phyloP scores from a whole-genome alignment of 441 rosid species.

The Manihot esculenta region DNA sequence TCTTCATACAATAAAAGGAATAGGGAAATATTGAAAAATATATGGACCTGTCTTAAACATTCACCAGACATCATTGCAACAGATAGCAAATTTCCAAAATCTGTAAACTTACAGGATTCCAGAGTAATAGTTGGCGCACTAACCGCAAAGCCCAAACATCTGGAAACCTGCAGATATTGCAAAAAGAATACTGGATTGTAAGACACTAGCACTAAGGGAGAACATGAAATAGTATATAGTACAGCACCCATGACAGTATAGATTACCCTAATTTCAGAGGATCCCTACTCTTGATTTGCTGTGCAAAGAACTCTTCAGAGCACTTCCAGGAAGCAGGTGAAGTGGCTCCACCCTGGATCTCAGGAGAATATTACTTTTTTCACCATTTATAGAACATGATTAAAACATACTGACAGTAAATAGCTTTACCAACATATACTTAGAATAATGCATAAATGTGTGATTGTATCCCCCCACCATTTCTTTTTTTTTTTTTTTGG shows the following conservation, averaged over 20 bases:
- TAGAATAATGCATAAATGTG: neutral
- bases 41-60: neutral
- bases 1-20: neutral
- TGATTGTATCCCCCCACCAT: no score
- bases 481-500: no score
- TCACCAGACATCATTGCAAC: neutral
- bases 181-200: conserved; percentile 10
- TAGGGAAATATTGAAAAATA: conserved; percentile 2
- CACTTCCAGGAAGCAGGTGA: conserved; percentile 98
- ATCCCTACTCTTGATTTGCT: conserved; percentile 87
- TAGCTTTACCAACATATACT: neutral
- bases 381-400: neutral
- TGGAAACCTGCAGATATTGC: conserved; percentile 48
- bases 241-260: conserved; percentile 17
- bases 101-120: conserved; percentile 78
- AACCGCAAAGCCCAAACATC: conserved; percentile 83
- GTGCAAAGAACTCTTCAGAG: conserved; percentile 82
- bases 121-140: conserved; percentile 74
- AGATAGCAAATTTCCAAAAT: conserved; percentile 9
- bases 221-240: neutral
- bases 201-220: conserved; percentile 9
- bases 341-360: conserved; percentile 53
- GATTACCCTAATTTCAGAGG: conserved; percentile 82
- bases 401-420: neutral
- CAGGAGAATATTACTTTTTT: conserved; percentile 6